Evolutionary conservation across 352 stramenopile species (phyloP).

Genomic region (Phytophthora boehmeriae): DNA sequence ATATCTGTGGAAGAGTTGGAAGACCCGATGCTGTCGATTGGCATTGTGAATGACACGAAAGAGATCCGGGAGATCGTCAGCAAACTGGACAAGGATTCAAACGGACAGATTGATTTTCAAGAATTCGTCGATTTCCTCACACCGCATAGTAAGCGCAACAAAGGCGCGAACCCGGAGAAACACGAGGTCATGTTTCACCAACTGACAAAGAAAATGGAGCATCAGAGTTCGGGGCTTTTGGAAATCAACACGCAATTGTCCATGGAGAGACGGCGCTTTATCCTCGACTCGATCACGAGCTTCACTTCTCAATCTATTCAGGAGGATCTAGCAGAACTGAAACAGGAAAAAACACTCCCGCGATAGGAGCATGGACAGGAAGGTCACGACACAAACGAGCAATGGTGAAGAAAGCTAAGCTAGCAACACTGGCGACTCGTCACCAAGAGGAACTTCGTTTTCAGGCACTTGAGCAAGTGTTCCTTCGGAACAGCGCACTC

Average conservation of each 20-base stretch:
- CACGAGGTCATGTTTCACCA: conserved; percentile 76
- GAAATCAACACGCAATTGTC: conserved; percentile 83
- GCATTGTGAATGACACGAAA: conserved; percentile 65
- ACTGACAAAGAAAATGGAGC: conserved; percentile 85
- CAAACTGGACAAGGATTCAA: conserved; percentile 71
- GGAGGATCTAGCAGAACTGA: conserved; percentile 59
- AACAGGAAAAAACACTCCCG: conserved; percentile 15
- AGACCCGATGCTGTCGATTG: conserved; percentile 82
- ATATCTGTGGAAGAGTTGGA: conserved; percentile 81
- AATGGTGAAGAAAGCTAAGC: conserved; percentile 48
- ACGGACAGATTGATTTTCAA: conserved; percentile 78
- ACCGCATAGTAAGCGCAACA: conserved; percentile 51
- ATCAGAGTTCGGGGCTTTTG: conserved; percentile 71
- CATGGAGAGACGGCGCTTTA: conserved; percentile 74
- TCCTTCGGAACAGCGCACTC: conserved; percentile 43
- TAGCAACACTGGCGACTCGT: conserved; percentile 51
- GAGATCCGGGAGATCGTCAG: conserved; percentile 70
- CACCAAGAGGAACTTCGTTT: conserved; percentile 67
- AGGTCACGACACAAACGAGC: conserved; percentile 32
- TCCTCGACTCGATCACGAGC: conserved; percentile 74
- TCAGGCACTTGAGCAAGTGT: conserved; percentile 63
- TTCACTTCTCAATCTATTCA: conserved; percentile 54
- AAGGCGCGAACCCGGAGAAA: conserved; percentile 47
- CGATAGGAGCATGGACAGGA: conserved; percentile 1
- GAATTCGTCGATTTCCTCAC: conserved; percentile 84